These are phyloP conservation scores for Calonectria ilicicola DNA, from an alignment of 2,329 filamentous ascomycete genomes.

Conservation along the genomic window DNA sequence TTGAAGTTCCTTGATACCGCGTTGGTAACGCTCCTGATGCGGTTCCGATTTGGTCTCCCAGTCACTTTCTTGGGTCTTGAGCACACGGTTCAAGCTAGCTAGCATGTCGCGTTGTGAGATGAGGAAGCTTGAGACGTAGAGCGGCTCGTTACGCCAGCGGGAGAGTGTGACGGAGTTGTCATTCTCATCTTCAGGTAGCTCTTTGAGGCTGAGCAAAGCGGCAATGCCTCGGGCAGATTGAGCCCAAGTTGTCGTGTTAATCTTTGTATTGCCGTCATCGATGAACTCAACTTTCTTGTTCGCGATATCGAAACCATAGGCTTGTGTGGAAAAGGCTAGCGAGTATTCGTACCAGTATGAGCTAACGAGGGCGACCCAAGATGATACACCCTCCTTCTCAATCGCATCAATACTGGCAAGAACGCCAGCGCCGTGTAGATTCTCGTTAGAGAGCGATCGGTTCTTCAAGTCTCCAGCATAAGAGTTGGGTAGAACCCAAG, in stretches of 20 bases:
- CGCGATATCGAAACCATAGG: constrained; percentile 62
- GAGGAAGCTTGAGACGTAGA: constrained; percentile 67
- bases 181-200: constrained; percentile 52
- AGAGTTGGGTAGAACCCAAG: constrained; percentile 64
- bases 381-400: constrained; percentile 51
- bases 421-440: constrained; percentile 33
- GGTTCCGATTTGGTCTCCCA: constrained; percentile 67
- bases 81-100: constrained; percentile 68
- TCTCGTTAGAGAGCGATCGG: constrained; percentile 45
- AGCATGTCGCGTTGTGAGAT: constrained; percentile 74
- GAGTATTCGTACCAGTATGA: constrained; percentile 68
- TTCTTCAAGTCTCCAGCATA: constrained; percentile 50
- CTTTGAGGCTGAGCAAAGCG: constrained; percentile 58
- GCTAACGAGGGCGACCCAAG: constrained; percentile 63
- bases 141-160: constrained; percentile 55
- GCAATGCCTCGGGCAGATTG: constrained; percentile 68
- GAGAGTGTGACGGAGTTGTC: constrained; percentile 49
- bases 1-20: constrained; percentile 57
- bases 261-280: constrained; percentile 59
- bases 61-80: constrained; percentile 65
- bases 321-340: constrained; percentile 49
- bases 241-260: constrained; percentile 57
- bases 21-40: constrained; percentile 58
- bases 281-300: constrained; percentile 57
- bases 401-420: constrained; percentile 50